Conservation (phyloP, 2,329 filamentous ascomycete genomes). For the Penicillium fuscoglaucum region DNA sequence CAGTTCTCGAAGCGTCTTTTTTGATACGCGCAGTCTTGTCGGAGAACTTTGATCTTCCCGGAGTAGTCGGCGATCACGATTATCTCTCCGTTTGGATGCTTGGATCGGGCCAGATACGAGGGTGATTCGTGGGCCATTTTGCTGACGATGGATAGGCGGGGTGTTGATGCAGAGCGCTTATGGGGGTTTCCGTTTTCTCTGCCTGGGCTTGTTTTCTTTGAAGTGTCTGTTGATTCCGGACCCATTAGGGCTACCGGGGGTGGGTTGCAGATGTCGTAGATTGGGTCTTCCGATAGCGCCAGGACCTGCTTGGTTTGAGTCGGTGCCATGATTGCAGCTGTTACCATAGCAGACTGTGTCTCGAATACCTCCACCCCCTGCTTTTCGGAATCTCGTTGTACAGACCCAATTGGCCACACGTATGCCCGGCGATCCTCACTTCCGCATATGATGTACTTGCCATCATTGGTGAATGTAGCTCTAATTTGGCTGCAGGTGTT, state of each 20-base stretch:
- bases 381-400: constrained; percentile 73
- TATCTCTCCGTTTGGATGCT: constrained; percentile 81
- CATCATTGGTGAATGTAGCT: constrained; percentile 84
- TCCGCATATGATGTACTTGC: constrained; percentile 81
- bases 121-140: constrained; percentile 66
- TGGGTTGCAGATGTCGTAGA: constrained; percentile 96
- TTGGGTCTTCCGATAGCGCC: constrained; percentile 78
- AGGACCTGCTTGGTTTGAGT: constrained; percentile 74
- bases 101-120: constrained; percentile 72
- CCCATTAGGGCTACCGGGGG: constrained; percentile 82
- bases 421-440: constrained; percentile 90
- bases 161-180: constrained; percentile 34
- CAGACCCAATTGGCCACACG: constrained; percentile 72
- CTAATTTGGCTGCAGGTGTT: constrained; percentile 89
- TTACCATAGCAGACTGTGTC: constrained; percentile 84
- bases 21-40: constrained; percentile 84
- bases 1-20: constrained; percentile 76
- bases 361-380: constrained; percentile 85
- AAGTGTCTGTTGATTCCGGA: constrained; percentile 59
- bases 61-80: constrained; percentile 87
- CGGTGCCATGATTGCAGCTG: constrained; percentile 83
- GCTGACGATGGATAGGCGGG: constrained; percentile 36
- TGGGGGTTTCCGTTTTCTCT: constrained; percentile 21
- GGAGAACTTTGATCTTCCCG: constrained; percentile 89
- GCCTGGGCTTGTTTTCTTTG: constrained; percentile 45